Conservation (phyloP, 2,329 filamentous ascomycete species). For the Pezicula radicicola region DNA sequence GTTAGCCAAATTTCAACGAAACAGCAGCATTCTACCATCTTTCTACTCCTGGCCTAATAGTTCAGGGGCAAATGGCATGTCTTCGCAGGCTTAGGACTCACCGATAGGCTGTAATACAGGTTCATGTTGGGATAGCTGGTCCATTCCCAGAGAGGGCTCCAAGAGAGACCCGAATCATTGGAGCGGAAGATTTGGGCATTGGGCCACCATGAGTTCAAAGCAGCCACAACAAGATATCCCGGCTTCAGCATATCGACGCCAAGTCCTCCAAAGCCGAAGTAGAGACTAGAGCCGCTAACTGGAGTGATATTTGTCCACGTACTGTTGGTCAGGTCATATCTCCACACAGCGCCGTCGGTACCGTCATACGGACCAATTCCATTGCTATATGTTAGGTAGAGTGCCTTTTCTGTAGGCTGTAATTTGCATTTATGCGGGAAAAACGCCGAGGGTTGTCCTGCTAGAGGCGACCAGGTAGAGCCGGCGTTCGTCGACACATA, state of each 20-base stretch:
- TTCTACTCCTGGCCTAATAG: no score
- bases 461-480: conserved; percentile 47
- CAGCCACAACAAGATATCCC: conserved; percentile 51
- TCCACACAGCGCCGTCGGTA: conserved; percentile 45
- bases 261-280: conserved; percentile 46
- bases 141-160: no score
- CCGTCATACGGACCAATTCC: conserved; percentile 55
- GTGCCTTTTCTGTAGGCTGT: conserved; percentile 44
- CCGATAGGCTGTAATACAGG: no score
- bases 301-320: conserved; percentile 55
- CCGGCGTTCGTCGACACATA: conserved; percentile 53
- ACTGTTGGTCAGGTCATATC: conserved; percentile 44
- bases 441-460: conserved; percentile 45
- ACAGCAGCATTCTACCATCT: no score
- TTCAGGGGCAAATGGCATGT: no score
- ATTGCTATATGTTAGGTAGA: conserved; percentile 53
- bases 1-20: no score
- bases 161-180: conserved; percentile 48
- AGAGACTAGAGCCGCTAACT: conserved; percentile 42
- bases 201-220: conserved; percentile 55
- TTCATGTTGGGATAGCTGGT: no score
- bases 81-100: no score
- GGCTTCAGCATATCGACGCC: conserved; percentile 48
- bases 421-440: conserved; percentile 53
- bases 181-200: conserved; percentile 53